These are phyloP conservation scores for Tetrastigma voinierianum DNA, from an alignment of 164 flowering plant species.

Conservation along the genomic window DNA sequence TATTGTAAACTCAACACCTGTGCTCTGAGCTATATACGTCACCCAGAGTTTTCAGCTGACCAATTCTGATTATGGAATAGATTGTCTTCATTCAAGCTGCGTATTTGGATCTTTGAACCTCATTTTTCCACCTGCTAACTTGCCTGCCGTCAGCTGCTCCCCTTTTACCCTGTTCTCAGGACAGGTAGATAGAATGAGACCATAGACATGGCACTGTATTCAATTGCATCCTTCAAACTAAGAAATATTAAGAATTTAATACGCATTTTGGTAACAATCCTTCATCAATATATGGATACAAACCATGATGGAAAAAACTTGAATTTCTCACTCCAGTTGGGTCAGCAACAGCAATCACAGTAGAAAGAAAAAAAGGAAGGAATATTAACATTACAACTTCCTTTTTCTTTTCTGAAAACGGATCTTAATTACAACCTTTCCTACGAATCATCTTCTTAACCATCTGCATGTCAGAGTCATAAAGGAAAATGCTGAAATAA, in stretches of 20 bases:
- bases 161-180: no score
- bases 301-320: neutral
- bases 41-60: neutral
- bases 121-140: neutral
- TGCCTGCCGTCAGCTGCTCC: neutral
- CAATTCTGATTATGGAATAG: slow-evolving; percentile 1
- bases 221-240: no score
- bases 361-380: neutral
- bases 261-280: no score
- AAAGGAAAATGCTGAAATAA: neutral
- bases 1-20: no score
- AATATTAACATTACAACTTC: neutral
- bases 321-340: neutral
- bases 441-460: slow-evolving; percentile 6
- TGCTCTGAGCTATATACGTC: no score
- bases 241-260: no score
- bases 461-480: slow-evolving; percentile 11
- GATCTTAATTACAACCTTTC: slow-evolving; percentile 9
- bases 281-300: no score
- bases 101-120: neutral
- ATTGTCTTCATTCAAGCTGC: slow-evolving; percentile 15
- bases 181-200: neutral
- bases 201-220: no score
- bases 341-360: neutral
- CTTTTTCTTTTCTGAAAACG: neutral